Conservation (phyloP, 78 protist genomes). For the Capsaspora owczarzaki region DNA sequence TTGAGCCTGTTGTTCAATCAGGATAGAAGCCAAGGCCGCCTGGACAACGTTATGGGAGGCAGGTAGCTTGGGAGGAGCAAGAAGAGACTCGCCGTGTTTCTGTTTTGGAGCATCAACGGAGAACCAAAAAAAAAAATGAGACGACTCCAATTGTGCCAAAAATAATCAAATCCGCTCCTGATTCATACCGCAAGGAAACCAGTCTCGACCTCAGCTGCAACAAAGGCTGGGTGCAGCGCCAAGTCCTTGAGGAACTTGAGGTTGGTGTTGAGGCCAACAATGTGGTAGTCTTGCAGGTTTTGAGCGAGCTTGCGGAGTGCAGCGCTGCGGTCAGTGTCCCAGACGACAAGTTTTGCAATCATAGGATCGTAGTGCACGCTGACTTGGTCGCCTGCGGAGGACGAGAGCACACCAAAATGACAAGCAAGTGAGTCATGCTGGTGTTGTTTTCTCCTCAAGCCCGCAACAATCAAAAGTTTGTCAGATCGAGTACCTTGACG, state of each 20-base stretch:
- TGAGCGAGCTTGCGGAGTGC: slow-evolving; percentile 44
- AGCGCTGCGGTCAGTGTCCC: slow-evolving; percentile 50
- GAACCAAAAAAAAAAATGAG: too few species aligned
- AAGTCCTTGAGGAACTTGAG: slow-evolving; percentile 74
- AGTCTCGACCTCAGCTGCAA: slow-evolving; percentile 70
- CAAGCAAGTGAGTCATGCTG: slow-evolving; percentile 30
- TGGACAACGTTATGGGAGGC: too few species aligned
- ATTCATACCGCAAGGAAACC: slow-evolving; percentile 51
- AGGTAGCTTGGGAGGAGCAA: too few species aligned
- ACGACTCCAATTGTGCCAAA: too few species aligned
- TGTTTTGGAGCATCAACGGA: too few species aligned
- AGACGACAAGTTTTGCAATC: slow-evolving; percentile 87
- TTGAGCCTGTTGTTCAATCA: too few species aligned
- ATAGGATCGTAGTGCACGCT: slow-evolving; percentile 94
- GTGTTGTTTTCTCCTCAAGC: too few species aligned
- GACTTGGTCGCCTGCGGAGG: slow-evolving; percentile 90
- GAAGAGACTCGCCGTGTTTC: too few species aligned
- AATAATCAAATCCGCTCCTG: too few species aligned
- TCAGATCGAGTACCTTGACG: not conserved
- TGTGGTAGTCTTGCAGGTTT: slow-evolving; percentile 70
- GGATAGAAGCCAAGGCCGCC: too few species aligned
- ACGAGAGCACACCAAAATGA: too few species aligned
- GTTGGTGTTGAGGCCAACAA: slow-evolving; percentile 75
- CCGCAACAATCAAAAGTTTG: too few species aligned
- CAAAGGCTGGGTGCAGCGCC: slow-evolving; percentile 64